Evolutionary conservation across 495 filamentous ascomycete genomes (phyloP), one percentile per base, ranked within the genome.

Genomic region (Cladorrhinum samala): DNA sequence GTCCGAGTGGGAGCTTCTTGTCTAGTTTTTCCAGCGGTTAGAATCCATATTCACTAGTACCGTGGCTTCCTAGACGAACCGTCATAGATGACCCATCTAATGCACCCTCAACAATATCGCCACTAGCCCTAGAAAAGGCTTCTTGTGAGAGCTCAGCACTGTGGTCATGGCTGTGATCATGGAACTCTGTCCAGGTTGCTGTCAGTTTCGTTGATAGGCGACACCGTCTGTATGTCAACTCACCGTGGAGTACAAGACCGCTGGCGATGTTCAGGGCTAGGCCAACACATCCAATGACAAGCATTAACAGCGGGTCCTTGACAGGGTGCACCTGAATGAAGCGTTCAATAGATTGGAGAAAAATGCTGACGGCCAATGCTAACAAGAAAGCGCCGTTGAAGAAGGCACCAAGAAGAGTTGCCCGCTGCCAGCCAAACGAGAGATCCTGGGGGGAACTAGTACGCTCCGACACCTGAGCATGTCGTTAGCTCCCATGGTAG

Each of bases 351-450:
- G 92, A 89, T 59, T 96, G 91, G 37, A 97, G 73, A 65, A 96
- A 89, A 62, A 97, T 95, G 50, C 91, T 90, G 52, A 96, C 63
- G 54, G 91, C 95, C 6, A 97, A 75, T 0, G 91, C 91, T 47
- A 96, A 80, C 49, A 97, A 78, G 66, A 96, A 95, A n/a, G 94
- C 87, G 24, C 92, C 92, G 62, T 97, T 97, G 62, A 95, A 84
- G 54, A 97, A 79, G n/a, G 92, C 90, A 60, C 92, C 92, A 2
- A 97, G 78, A 1, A 92, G 85, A 65, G 91, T 86, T 3, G 92
- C 90, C 23, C 92, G 86, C 78, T 95, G 90, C 92, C 92, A 97
- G 71, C 91, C 72, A 50, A 64, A 70, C 1, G 71, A 73, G 20
- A 74, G 62, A 38, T 67, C 68, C 49, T 68, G 61, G 13, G 72